These are phyloP conservation scores for Daedaleopsis nitida DNA, from an alignment of 768 basidiomycete genomes.

Conservation along the genomic window DNA sequence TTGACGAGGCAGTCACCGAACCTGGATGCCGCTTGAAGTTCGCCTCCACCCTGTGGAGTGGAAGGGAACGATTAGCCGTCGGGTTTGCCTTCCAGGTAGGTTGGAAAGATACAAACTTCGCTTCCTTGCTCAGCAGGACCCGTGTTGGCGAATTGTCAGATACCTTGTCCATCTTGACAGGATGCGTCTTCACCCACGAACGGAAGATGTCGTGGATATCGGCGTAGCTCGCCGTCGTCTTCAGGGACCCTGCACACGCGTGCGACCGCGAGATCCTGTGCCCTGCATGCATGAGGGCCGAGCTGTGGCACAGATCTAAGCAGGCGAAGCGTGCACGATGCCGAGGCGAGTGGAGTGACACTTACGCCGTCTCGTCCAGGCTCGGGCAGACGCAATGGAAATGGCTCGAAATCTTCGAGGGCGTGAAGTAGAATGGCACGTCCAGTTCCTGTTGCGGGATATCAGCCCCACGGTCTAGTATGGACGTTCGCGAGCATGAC, in stretches of 20 bases:
- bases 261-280: constrained; percentile 89
- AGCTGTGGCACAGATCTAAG: constrained; percentile 46
- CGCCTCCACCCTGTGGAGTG: constrained; percentile 51
- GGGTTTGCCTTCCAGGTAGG: background rate
- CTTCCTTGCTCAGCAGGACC: constrained; percentile 65
- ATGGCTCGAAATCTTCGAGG: constrained; percentile 71
- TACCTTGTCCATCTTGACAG: constrained; percentile 84
- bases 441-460: constrained; percentile 61
- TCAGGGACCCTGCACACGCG: constrained; percentile 85
- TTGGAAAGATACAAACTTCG: constrained; percentile 51
- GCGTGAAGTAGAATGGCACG: constrained; percentile 86
- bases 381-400: constrained; percentile 84
- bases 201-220: constrained; percentile 84
- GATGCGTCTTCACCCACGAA: constrained; percentile 79
- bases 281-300: constrained; percentile 86
- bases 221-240: constrained; percentile 75
- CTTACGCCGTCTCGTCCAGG: constrained; percentile 74
- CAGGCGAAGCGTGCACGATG: background rate
- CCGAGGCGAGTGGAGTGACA: constrained; percentile 13
- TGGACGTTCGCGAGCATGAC: constrained; percentile 18
- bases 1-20: constrained; percentile 57
- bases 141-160: constrained; percentile 71
- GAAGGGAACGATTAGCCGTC: no score
- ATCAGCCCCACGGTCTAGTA: background rate
- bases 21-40: constrained; percentile 78